Evolutionary conservation across 805 yeast genomes (phyloP), one percentile per base, ranked within the genome.

Genomic region (Yamadazyma paraphyllophila): DNA sequence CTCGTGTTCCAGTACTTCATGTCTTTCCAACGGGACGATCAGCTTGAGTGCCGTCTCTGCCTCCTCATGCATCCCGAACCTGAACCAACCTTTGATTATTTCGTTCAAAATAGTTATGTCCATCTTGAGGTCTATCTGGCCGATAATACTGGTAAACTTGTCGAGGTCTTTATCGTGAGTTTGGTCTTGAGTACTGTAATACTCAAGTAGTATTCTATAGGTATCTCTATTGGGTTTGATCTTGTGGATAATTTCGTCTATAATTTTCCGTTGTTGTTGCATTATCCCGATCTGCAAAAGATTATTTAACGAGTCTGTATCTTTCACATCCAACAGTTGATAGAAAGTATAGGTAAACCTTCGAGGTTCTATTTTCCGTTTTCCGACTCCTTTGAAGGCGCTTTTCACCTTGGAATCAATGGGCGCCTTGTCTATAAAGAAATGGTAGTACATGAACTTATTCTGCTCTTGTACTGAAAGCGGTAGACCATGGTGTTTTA

Each of bases 401-500:
- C 36, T 15, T 26, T 36, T n/a, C 9, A 48, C 47, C 12, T 48
- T 49, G 1, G 50, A 40, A 7, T 56, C 15, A 2, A 70, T 56
- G 7, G 53, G 59, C 0, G 48, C 49, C 16, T 57, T 47, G 43
- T 71, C 76, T 17, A 54, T 57, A 53, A 56, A 71, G 45, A 67
- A 69, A 2, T 58, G 54, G 44, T 59, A 52, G 43, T 57, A 62
- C 6, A 69, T 39, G 45, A 69, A 44, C 33, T 51, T 45, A 26
- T 57, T 60, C 43, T 61, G 69, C 51, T 71, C 74, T 16, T 44
- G 45, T 3, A 54, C 43, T 1, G 69, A 58, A 7, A 69, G 44
- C 8, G 69, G 69, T 14, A 68, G 45, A 1, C 50, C 54, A 3
- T 58, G 51, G 4, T 43, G 38, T 12, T 54, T 56, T 41, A 68